Evolutionary conservation across 2,329 filamentous ascomycete genomes (phyloP), one percentile per base, ranked within the genome.

Genomic region (Penicillium sp.): DNA sequence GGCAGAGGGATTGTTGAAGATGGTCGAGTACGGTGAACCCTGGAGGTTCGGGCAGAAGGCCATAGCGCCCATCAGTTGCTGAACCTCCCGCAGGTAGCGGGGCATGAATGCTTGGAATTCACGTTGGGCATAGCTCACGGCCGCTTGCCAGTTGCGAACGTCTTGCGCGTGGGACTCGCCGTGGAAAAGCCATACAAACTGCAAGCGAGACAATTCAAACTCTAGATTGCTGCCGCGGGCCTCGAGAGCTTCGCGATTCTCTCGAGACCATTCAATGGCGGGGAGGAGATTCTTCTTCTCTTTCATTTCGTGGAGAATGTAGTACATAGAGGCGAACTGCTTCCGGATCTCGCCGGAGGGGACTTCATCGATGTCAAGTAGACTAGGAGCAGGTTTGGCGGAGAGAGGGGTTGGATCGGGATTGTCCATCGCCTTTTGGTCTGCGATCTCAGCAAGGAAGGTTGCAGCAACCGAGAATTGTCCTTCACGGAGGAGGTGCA

Each of bases 401-500:
- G 74, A 67, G 35, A 75, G 69, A 3, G 74, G 65, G 13, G 54
- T 55, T 9, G 62, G 48, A 46, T 68, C 62, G 58, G 69, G 55
- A 45, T 70, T 65, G 58, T 73, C 68, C 60, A 69, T 58, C 63
- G 75, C 64, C 72, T 79, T 78, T 58, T 79, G 76, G 25, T 78
- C 72, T 53, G 79, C 76, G 29, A 84, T 85, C 79, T 98, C 95
- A 14, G 83, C 79, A 49, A 96, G 85, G 67, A 99, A 97, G 1
- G 88, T 92, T 16, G 88, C 87, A 13, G 93, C 93, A 2, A 96
- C 93, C 23, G 83, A 83, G 74, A 99, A 99, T 71, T 96, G 90
- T 49, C 95, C 95, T 77, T 98, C 93, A 42, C 95, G 90, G 39
- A 99, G 83, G 23, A 99, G 84, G 71, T 99, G 95, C 92, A 98